These are phyloP conservation scores for Cinnamomum chago DNA, from an alignment of 164 flowering plant genomes.

Conservation along the genomic window DNA sequence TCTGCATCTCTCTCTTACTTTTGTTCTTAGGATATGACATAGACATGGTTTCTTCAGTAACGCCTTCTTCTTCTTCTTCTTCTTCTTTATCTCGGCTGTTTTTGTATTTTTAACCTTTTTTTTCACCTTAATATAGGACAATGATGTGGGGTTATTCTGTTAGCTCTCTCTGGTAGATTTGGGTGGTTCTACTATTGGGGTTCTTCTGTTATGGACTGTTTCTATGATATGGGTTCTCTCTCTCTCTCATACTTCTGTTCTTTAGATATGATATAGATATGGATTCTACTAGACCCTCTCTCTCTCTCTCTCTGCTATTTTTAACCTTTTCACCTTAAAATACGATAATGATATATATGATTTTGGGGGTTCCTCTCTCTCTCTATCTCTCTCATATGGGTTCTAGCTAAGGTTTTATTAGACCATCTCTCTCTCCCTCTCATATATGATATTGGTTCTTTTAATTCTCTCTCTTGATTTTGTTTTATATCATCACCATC, in stretches of 20 bases:
- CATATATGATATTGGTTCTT: slow-evolving; percentile 2
- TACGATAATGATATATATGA: not conserved
- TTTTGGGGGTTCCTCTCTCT: not conserved
- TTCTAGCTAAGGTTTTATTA: not conserved
- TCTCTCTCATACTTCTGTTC: not conserved
- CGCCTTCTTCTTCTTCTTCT: not conserved
- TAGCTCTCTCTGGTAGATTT: not conserved
- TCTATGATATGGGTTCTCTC: not conserved
- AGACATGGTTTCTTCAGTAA: not conserved
- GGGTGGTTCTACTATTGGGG: not conserved
- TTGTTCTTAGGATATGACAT: not conserved
- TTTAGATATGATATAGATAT: not conserved
- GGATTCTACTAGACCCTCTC: not conserved
- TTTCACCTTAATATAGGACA: not conserved
- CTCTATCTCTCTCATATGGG: not conserved
- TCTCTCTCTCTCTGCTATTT: not conserved
- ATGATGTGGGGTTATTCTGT: no score
- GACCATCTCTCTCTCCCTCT: not conserved
- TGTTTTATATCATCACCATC: no score
- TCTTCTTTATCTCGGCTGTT: not conserved
- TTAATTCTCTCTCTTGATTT: not conserved
- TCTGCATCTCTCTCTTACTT: slow-evolving; percentile 18
- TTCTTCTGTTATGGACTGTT: not conserved
- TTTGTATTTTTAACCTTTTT: not conserved
- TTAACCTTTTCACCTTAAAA: not conserved